Evolutionary conservation across 2,329 filamentous ascomycete species (phyloP).

Genomic region (Fonsecaea nubica): DNA sequence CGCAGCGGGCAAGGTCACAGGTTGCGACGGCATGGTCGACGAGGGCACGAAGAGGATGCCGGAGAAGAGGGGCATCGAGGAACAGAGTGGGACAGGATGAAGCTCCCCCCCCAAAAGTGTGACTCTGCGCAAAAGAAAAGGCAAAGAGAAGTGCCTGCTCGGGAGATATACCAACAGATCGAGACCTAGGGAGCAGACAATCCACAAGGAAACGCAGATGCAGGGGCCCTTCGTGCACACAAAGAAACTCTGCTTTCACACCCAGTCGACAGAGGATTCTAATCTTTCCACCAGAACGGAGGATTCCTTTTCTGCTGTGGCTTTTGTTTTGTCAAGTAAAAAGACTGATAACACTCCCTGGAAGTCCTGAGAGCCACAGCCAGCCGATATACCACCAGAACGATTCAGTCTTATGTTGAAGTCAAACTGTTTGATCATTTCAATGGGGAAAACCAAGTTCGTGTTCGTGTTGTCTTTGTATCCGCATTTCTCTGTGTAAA

Average conservation of each 20-base stretch:
- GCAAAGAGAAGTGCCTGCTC: neutral
- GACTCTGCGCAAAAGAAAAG: neutral
- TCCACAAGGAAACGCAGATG: no score
- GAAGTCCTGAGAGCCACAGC: no score
- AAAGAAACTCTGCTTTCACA: no score
- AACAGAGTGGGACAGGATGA: conserved; percentile 34
- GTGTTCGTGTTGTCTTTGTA: neutral
- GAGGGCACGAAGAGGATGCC: conserved; percentile 37
- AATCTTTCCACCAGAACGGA: no score
- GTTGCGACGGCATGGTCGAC: conserved; percentile 40
- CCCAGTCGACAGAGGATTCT: no score
- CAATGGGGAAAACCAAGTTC: neutral
- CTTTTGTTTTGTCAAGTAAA: no score
- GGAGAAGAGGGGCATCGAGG: conserved; percentile 31
- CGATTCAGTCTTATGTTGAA: neutral
- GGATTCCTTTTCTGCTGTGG: no score
- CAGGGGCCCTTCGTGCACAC: no score
- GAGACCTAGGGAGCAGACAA: no score
- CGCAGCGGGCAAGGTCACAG: conserved; percentile 35
- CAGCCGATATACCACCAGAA: neutral
- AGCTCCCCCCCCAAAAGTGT: no score
- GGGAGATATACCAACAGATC: no score
- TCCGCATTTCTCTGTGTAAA: neutral
- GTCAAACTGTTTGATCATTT: neutral
- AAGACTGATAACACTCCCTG: no score